Evolutionary conservation across 768 basidiomycete species (phyloP), one percentile per base, ranked within the genome.

Genomic region (Kwoniella sp.): DNA sequence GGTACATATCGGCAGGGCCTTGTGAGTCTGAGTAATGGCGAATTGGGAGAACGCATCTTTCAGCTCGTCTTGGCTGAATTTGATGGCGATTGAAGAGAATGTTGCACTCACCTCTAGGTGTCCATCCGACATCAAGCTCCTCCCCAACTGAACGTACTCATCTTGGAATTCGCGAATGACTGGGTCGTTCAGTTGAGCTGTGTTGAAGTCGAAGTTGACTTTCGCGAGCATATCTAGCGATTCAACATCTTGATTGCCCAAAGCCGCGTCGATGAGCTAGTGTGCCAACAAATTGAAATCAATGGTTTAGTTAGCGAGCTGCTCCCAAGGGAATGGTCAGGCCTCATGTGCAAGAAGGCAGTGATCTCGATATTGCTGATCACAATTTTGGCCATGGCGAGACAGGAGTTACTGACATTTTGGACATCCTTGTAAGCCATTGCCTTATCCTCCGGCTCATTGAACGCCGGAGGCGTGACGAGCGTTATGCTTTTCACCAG

Each of bases 401-500:
- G n/a, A n/a, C n/a, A n/a, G n/a, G n/a, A n/a, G n/a, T n/a, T n/a
- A n/a, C 40, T 19, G 3, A 44, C 40, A 9, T 9, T 19, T 19
- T 44, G 8, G 10, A 44, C 17, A 19, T 44, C 57, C 21, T 29
- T 33, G n/a, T 49, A 58, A 30, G 57, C 49, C 27, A 58, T 15
- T 13, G 22, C 36, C 51, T 29, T 50, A 26, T 63, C 46, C 4
- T 22, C 22, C 15, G 58, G 21, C 29, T 59, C 54, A 7, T n/a
- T 49, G 9, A 24, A 27, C 10, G 64, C 47, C 4, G 60, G 46
- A 0, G 59, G 65, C 13, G 30, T 51, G 26, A 52, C 26, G 36
- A 67, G 46, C n/a, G 29, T 37, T 13, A 67, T 17, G 17, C 40
- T 56, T 10, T 47, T 9, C 2, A 57, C 30, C 17, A 57, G 7